A percentile compares a stretch with the other conserved stretches of the same genome.
Conservation (phyloP, 805 yeast genomes). For the Sugiyamaella floridensis region DNA sequence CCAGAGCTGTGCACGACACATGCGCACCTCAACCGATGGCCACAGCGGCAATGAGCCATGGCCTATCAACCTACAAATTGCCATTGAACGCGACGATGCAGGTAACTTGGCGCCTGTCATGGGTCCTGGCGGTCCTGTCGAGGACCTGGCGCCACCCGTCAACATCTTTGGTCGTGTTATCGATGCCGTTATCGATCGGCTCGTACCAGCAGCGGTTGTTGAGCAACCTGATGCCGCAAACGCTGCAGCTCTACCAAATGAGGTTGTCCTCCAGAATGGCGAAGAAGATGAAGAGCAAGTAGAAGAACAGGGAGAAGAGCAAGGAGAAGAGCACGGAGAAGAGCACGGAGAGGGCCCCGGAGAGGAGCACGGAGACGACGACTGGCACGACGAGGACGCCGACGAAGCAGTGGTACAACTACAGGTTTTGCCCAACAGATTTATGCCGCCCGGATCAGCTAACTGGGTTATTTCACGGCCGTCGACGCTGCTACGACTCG, state of each 20-base stretch:
- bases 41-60: not conserved
- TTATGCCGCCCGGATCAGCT: conserved; percentile 3
- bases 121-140: not conserved
- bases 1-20: conserved; percentile 14
- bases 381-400: not conserved
- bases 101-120: not conserved
- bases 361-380: too few relatives aligned
- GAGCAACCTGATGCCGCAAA: not conserved
- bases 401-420: not conserved
- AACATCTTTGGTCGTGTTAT: conserved; percentile 2
- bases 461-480: conserved; percentile 18
- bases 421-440: not conserved
- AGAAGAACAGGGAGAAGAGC: too few relatives aligned
- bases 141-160: not conserved
- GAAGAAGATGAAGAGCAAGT: too few relatives aligned
- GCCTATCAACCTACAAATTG: not conserved
- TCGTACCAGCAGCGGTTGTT: not conserved
- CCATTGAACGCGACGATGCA: not conserved
- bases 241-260: not conserved
- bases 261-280: too few relatives aligned
- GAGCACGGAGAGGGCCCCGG: too few relatives aligned
- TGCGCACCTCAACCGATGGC: conserved; percentile 9
- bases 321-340: not conserved
- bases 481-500: conserved; percentile 10
- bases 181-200: not conserved